Base-by-base conservation (phyloP, 2,329 filamentous ascomycete species). In the Trichoderma endophyticum region DNA sequence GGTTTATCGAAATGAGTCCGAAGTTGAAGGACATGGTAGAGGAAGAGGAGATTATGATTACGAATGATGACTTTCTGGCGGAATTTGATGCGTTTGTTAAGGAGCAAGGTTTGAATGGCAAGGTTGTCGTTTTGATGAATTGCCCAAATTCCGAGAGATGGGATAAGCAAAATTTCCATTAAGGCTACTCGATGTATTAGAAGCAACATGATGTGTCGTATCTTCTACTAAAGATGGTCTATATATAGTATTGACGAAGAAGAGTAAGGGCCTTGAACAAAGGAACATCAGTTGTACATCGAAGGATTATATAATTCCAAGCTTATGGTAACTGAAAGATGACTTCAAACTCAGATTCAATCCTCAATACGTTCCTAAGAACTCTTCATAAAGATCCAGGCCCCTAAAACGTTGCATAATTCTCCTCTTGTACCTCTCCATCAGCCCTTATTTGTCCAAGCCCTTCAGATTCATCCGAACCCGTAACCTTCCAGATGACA, bases 401-500 rank as follows among this genome's bases (percentile, higher is more conserved):
- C 6, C n/a, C 14, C n/a, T 11, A 7, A 67, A 67, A 57, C 2
- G 48, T 67, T 5, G 21, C 48, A 67, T 43, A 67, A n/a, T 15
- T 48, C 7, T 18, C 62, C 6, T 28, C 48, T 8, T 34, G 12
- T 5, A 48, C 12, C 26, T 9, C 12, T 21, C 26, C 3, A n/a
- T 60, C 26, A 4, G 0, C 43, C 2, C 11, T 14, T 8, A 8
- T 8, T 9, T 12, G 9, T 9, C 21, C n/a, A 15, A 4, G 5
- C 26, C 26, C 24, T 36, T 14, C 12, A 36, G 8, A 15, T 24
- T 70, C 28, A 43, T 51, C 18, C 28, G 1, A n/a, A 18, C 18
- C 26, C 3, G 30, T 62, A 6, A 74, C 62, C 68, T 72, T 78
- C 78, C 79, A 81, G 2, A 81, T 61, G 6, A 78, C 73, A 43